These are phyloP conservation scores for Leptographium galeiforme DNA, from an alignment of 2,329 filamentous ascomycete species.

Conservation along the genomic window DNA sequence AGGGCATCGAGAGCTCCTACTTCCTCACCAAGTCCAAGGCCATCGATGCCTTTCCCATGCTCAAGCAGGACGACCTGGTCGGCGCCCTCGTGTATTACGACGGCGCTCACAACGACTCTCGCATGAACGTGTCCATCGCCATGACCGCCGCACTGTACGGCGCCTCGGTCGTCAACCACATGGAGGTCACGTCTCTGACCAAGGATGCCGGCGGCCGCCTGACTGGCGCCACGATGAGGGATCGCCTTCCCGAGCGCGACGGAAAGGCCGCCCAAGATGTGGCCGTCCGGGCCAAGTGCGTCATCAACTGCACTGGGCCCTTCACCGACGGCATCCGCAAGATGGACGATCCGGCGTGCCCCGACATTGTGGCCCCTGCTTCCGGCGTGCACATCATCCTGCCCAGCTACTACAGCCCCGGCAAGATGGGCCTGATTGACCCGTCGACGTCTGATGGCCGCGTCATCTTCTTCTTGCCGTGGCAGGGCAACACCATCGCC, in stretches of 20 bases:
- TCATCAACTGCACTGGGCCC: conserved; percentile 75
- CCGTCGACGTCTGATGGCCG: conserved; percentile 72
- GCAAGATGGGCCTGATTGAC: conserved; percentile 72
- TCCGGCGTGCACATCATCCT: conserved; percentile 76
- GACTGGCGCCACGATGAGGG: conserved; percentile 54
- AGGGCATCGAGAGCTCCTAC: conserved; percentile 74
- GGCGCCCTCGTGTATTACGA: conserved; percentile 79
- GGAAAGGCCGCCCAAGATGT: conserved; percentile 44
- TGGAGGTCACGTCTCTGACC: conserved; percentile 61
- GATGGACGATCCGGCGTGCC: conserved; percentile 57
- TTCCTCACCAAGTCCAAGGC: conserved; percentile 68
- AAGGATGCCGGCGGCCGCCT: conserved; percentile 59
- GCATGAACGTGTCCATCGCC: conserved; percentile 75
- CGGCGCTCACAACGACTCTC: conserved; percentile 75
- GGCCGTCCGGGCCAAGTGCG: conserved; percentile 61
- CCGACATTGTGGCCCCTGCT: conserved; percentile 65
- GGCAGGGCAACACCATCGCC: conserved; percentile 77
- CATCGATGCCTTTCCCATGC: conserved; percentile 63
- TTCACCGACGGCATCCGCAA: conserved; percentile 71
- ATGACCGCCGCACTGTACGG: conserved; percentile 72
- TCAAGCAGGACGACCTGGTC: conserved; percentile 59
- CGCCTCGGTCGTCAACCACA: conserved; percentile 66
- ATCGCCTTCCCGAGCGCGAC: conserved; percentile 43
- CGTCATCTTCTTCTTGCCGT: conserved; percentile 78
- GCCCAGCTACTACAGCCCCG: conserved; percentile 64